Base-by-base conservation (phyloP, 305 asterid species). In the Euphrasia arctica region DNA sequence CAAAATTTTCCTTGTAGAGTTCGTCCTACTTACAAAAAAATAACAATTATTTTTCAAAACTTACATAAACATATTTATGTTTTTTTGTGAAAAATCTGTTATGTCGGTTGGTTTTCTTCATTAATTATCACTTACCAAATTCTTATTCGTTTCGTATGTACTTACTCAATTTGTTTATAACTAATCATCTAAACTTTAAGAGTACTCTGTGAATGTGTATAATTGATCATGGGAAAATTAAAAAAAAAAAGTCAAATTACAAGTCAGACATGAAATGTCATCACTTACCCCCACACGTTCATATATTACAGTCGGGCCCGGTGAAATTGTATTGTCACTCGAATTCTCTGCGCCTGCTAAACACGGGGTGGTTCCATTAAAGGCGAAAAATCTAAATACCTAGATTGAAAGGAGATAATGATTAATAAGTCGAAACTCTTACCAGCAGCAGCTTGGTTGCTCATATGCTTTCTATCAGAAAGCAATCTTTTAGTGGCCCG, bases 401-500 rank as follows among this genome's bases (percentile, higher is more conserved):
- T 50, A 55, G 67, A 22, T 39, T 70, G 58, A 72, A 63, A 65
- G 22, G 56, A 64, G 29, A 11, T 12, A 11, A 50, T 51, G 4
- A 28, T 55, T 27, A 28, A 29, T 31, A 55, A 27, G 27, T 55
- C n/a, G 22, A 49, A 68, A 56, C 55, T 74, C 95, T 82, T 82
- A 91, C 98, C 95, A 60, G 13, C 72, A 56, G 64, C 72, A 55
- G 63, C 67, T 64, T 78, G 82, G 65, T 78, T 75, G 75, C 55
- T 76, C 64, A 52, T 78, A 58, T 71, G 83, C 66, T 79, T 78
- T 73, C 88, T 77, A 71, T 94, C 95, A 36, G 84, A 28, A 69
- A 88, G 93, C 78, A 90, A 77, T 71, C 82, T 83, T 74, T 81
- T 85, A 52, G 91, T 76, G 72, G 91, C 49, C 70, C 92, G 85